phyloP scores from a whole-genome alignment of 208 protist genomes.

The Wallacemonas sp. region DNA sequence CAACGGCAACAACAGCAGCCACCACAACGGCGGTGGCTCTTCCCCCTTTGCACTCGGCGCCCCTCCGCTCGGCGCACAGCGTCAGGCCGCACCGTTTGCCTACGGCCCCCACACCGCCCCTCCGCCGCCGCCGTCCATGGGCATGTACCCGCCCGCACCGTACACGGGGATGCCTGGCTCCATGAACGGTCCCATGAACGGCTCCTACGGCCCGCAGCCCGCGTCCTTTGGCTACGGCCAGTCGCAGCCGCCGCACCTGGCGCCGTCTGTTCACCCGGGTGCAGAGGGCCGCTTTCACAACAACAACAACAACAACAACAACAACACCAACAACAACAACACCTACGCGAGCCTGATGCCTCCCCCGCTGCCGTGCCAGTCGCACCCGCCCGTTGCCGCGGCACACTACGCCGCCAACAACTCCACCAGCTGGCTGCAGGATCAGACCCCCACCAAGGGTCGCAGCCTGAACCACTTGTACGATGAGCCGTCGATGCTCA shows the following conservation, averaged over 20 bases:
- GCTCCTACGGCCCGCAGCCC: no score
- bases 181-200: no score
- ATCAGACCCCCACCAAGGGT: slow-evolving; percentile 7
- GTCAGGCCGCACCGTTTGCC: not conserved
- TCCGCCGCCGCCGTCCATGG: not conserved
- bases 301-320: slow-evolving; percentile 23
- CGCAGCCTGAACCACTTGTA: slow-evolving; percentile 13
- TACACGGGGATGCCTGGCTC: slow-evolving; percentile 4
- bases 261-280: no score
- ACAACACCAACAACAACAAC: slow-evolving; percentile 19
- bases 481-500: slow-evolving; percentile 3
- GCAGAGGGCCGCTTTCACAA: not conserved
- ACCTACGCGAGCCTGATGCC: slow-evolving; percentile 8
- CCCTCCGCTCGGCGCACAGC: not conserved
- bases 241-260: no score
- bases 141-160: not conserved
- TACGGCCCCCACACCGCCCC: not conserved
- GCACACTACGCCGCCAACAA: not conserved
- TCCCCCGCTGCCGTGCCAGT: slow-evolving; percentile 2
- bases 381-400: not conserved
- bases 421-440: slow-evolving; percentile 2
- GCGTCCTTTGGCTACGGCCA: no score
- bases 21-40: not conserved
- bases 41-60: no score
- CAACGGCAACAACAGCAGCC: not conserved